Base-by-base conservation (phyloP, 2,329 filamentous ascomycete species). In the Aspergillus proliferans region DNA sequence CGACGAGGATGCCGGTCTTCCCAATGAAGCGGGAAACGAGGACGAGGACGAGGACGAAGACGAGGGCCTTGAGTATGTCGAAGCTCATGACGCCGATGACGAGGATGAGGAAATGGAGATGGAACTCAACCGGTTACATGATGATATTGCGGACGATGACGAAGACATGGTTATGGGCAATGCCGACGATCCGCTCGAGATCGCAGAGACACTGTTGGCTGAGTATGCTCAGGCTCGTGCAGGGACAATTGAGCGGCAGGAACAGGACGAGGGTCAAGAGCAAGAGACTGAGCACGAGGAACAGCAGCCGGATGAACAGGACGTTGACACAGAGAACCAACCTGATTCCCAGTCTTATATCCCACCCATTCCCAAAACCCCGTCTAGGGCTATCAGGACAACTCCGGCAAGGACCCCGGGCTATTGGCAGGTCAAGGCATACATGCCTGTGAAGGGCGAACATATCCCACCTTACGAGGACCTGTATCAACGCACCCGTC, bases 341-440 rank as follows among this genome's bases (percentile, higher is more conserved):
- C 50, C 57, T 19, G 49, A 30, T n/a, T 52, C 58, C 10, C 53
- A 55, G 12, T 58, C 61, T 21, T 64, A 62, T 47, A 58, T 87
- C 28, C 38, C 38, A 12, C 81, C 85, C 9, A 85, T 97, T 21
- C 93, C 93, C 4, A 87, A 86, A 63, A 97, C 93, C 0, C 91
- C 90, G 1, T 81, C 81, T 21, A 63, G 60, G 12, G 58, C 57
- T 56, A 67, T 65, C 18, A 77, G 72, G 45, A 66, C 71, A 14
- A 63, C 69, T 24, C 68, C 70, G 2, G 59, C 69, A n/a, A 71
- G 71, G 43, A 77, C 80, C 9, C 79, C 88, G 10, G 78, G 81
- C 47, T 92, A 96, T 69, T 97, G 92, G 92, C 77, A 93, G 33
- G 85, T 89, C 59, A 89, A 86, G 33, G 89, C 92, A 6, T 75